Conservation (phyloP, 305 asterid species). For the Nicotiana rustica region DNA sequence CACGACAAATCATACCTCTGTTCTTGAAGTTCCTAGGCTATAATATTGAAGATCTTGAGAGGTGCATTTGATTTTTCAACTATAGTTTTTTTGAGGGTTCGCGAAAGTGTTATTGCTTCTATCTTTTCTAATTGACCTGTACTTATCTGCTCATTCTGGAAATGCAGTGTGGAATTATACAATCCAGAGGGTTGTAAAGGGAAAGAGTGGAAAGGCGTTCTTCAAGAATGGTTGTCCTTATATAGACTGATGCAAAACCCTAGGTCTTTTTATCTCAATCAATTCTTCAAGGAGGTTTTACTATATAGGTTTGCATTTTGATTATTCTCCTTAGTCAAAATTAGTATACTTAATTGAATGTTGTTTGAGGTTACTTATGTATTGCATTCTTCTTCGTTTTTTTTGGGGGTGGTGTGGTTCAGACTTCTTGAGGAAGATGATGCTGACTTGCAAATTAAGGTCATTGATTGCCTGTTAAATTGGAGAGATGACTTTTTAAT, state of each 20-base stretch:
- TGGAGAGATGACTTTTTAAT: slow-evolving; percentile 88
- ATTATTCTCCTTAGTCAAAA: background rate
- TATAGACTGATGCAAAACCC: slow-evolving; percentile 75
- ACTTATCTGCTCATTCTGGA: slow-evolving; percentile 38
- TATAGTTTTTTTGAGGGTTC: slow-evolving; percentile 16
- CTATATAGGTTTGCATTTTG: slow-evolving; percentile 68
- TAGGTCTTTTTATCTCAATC: slow-evolving; percentile 63
- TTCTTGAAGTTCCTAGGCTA: slow-evolving; percentile 88
- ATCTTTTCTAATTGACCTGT: slow-evolving; percentile 17
- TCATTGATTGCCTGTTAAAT: slow-evolving; percentile 90
- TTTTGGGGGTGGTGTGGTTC: slow-evolving; percentile 40
- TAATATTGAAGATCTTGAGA: slow-evolving; percentile 52
- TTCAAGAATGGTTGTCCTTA: slow-evolving; percentile 87
- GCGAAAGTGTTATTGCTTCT: background rate
- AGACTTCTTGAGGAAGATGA: slow-evolving; percentile 95
- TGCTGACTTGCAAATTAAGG: slow-evolving; percentile 83
- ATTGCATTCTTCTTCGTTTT: slow-evolving; percentile 14
- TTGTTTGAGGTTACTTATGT: background rate
- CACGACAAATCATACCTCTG: slow-evolving; percentile 75
- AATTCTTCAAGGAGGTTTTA: slow-evolving; percentile 71
- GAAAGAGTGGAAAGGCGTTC: slow-evolving; percentile 79
- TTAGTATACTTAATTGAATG: background rate
- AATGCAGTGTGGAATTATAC: slow-evolving; percentile 61
- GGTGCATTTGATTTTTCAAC: slow-evolving; percentile 54
- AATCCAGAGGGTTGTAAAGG: slow-evolving; percentile 55